Conservation (phyloP, 306 rosid species). For the Echinosophora koreensis region DNA sequence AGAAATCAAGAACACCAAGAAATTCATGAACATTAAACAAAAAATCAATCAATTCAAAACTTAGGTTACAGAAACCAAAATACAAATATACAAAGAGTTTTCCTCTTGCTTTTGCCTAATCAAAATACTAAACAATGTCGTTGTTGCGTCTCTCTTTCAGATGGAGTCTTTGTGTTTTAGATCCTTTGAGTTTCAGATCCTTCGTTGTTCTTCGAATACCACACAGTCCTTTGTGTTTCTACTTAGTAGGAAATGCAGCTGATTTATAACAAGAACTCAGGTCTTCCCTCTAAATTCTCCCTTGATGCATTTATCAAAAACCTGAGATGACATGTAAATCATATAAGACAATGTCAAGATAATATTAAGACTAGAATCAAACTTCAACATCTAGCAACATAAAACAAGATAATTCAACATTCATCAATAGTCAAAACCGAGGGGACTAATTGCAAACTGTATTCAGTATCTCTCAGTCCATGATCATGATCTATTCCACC, state of each 20-base stretch:
- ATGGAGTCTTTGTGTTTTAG: too few relatives aligned
- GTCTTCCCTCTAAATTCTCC: constrained; percentile 89
- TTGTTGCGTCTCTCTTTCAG: too few relatives aligned
- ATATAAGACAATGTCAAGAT: constrained; percentile 38
- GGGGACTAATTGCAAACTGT: constrained; percentile 1
- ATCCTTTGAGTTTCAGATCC: too few relatives aligned
- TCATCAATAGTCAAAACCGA: background rate
- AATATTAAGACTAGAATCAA: constrained; percentile 20
- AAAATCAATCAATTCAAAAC: too few relatives aligned
- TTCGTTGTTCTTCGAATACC: too few relatives aligned
- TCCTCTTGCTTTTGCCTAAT: too few relatives aligned
- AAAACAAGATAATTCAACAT: constrained; percentile 14
- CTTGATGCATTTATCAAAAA: constrained; percentile 87
- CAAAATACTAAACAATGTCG: too few relatives aligned
- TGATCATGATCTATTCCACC: constrained; percentile 18
- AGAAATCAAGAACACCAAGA: too few relatives aligned
- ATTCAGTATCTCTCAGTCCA: constrained; percentile 11
- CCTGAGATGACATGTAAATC: constrained; percentile 52
- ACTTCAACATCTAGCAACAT: constrained; percentile 7
- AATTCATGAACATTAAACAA: too few relatives aligned
- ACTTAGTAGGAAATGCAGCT: constrained; percentile 97
- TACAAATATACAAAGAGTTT: too few relatives aligned
- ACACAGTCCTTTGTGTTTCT: too few relatives aligned
- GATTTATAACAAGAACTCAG: constrained; percentile 94
- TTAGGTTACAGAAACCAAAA: too few relatives aligned